Percentiles rank a stretch among this genome's conserved stretches.
These are phyloP conservation scores for Cyclocybe cylindracea DNA, from an alignment of 768 basidiomycete genomes.

Conservation along the genomic window DNA sequence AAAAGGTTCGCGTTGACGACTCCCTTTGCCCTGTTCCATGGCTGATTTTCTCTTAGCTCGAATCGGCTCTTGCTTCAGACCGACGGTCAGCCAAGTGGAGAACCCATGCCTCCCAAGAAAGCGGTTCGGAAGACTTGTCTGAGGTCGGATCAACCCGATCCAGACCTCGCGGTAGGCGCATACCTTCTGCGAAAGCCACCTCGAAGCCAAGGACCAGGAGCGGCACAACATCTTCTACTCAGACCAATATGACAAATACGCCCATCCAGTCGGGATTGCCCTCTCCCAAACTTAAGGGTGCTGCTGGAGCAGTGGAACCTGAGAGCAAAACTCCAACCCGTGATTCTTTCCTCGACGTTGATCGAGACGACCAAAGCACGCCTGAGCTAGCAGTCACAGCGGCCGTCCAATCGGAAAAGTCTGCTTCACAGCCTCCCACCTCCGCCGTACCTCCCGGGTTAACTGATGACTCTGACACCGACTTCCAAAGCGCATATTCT, in stretches of 20 bases:
- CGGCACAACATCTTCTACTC: constrained; percentile 65
- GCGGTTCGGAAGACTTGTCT: constrained; percentile 57
- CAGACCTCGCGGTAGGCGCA: constrained; percentile 38
- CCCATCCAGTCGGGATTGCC: constrained; percentile 17
- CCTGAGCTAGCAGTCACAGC: constrained; percentile 32
- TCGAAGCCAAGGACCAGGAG: constrained; percentile 53
- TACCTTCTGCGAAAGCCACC: constrained; percentile 26
- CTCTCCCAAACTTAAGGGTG: constrained; percentile 14
- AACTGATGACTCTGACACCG: constrained; percentile 80
- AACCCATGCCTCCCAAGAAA: constrained; percentile 40
- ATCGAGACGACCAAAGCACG: constrained; percentile 32
- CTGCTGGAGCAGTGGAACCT: constrained; percentile 26
- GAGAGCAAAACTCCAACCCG: constrained; percentile 43
- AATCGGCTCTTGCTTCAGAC: constrained; percentile 70
- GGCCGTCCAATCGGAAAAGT: constrained; percentile 2
- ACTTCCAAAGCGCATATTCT: constrained; percentile 88
- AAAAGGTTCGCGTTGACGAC: constrained; percentile 58
- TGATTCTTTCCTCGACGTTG: constrained; percentile 36
- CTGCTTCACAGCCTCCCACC: constrained; percentile 7
- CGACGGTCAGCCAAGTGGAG: constrained; percentile 44
- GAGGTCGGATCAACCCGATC: constrained; percentile 43
- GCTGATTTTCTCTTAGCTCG: constrained; percentile 50
- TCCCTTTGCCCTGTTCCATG: constrained; percentile 6
- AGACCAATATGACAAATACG: constrained; percentile 32
- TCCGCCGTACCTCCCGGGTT: constrained; percentile 30